These are phyloP conservation scores for Lachancea thermotolerans DNA, from an alignment of 805 yeast species.

Conservation along the genomic window DNA sequence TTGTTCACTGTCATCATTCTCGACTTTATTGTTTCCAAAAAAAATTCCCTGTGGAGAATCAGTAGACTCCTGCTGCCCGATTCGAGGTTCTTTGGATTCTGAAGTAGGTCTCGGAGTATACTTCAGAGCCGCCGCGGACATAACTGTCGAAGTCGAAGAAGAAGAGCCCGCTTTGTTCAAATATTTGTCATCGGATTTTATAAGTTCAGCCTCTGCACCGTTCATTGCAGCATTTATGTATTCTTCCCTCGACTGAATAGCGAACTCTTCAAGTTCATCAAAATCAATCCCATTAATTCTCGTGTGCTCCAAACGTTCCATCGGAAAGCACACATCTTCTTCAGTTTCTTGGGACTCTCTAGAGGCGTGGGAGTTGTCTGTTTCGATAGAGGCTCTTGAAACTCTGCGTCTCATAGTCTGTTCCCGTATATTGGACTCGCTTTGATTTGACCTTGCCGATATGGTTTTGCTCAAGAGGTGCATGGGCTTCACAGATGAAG, in stretches of 20 bases:
- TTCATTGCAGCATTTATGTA: conserved; percentile 15
- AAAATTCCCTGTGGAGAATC: conserved; percentile 29
- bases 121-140: conserved; percentile 48
- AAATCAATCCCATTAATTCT: conserved; percentile 79
- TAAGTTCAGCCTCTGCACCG: conserved; percentile 3
- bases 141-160: conserved; percentile 34
- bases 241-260: conserved; percentile 4
- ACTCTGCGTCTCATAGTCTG: conserved; percentile 30
- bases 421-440: conserved; percentile 34
- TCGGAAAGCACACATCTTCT: conserved; percentile 96
- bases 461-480: conserved; percentile 8
- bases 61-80: neutral
- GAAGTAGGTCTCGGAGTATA: conserved; percentile 44
- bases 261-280: conserved; percentile 80
- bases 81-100: neutral
- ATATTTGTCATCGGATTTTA: neutral
- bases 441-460: conserved; percentile 9
- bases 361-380: conserved; percentile 70
- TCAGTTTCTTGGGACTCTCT: conserved; percentile 85
- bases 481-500: conserved; percentile 8
- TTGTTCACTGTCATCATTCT: conserved; percentile 21
- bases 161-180: conserved; percentile 15
- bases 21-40: conserved; percentile 36
- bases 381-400: conserved; percentile 38
- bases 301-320: conserved; percentile 56